Conservation (phyloP, 371 early-diverging fungal genomes). For the Rhizomucor pusillus region DNA sequence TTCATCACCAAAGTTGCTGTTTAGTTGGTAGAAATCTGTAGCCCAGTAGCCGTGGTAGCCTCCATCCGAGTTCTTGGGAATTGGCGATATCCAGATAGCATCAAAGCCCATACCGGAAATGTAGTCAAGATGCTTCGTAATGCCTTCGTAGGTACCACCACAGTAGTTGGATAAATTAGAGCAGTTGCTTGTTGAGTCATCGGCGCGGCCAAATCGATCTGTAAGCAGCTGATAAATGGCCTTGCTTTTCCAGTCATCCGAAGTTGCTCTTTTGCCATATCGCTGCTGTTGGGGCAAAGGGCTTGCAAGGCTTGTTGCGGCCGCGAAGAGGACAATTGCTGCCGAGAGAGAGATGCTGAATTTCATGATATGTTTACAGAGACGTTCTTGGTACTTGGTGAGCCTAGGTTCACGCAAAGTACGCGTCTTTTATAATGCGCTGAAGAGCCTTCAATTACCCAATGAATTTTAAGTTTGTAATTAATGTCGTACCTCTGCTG, state of each 20-base stretch:
- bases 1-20: slow-evolving; percentile 37
- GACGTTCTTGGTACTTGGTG: no score
- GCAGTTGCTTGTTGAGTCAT: slow-evolving; percentile 17
- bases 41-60: slow-evolving; percentile 46
- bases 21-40: slow-evolving; percentile 27
- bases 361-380: no score
- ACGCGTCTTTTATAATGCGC: no score
- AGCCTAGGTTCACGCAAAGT: no score
- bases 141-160: slow-evolving; percentile 41
- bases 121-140: slow-evolving; percentile 35
- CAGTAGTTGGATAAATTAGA: slow-evolving; percentile 33
- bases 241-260: slow-evolving; percentile 34
- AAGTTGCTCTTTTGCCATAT: slow-evolving; percentile 22
- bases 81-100: slow-evolving; percentile 48
- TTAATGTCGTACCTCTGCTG: no score
- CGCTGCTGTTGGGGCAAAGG: no score
- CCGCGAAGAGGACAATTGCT: no score
- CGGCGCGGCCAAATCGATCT: slow-evolving; percentile 35
- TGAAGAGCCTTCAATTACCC: no score
- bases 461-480: no score
- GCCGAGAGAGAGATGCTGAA: no score
- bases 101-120: slow-evolving; percentile 40
- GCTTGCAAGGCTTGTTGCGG: no score
- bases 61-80: slow-evolving; percentile 18
- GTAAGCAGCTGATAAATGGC: slow-evolving; percentile 45